Base-by-base conservation (phyloP, 176 grass and related monocot genomes). In the Oryza meridionalis region DNA sequence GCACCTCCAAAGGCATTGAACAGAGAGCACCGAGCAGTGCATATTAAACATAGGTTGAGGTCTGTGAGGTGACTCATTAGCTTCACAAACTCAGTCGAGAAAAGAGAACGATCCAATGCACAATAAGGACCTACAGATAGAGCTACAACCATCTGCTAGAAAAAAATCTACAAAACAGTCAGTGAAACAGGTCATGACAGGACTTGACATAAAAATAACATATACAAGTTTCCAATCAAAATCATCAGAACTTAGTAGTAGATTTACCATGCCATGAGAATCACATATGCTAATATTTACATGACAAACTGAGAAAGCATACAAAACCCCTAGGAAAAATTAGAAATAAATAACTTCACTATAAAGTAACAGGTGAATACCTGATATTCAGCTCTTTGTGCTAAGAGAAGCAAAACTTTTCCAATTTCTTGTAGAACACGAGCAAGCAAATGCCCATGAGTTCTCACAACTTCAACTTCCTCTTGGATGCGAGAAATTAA, bases 381-480 rank as follows among this genome's bases (percentile, higher is more conserved):
- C 96, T 99, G 96, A 79, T 94, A 96, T 89, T 99, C 96, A 76
- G 96, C 96, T 84, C 91, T 94, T 77, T 96, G 85, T 37, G 91
- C 93, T 78, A 99, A 79, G 74, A 99, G 81, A 75, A 90, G 85
- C 78, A 99, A 81, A 73, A 90, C 90, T 80, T 96, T 99, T 76
- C 91, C 88, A 76, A 96, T 96, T 87, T 94, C 93, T 82, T 85
- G 91, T 73, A 99, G 75, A 89, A 99, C 91, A 79, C 96, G 91
- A 80, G 90, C 59, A 49, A 96, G 81, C 65, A 99, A 90, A 78
- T 88, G 93, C 7, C 96, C 96, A 13, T 96, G 93, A 83, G 83
- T 99, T 84, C 96, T 94, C 70, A 94, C 93, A 77, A 99, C 90
- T 93, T 99, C 96, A 17, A 99, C 96, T 77, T 99, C 96, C 76